Base-by-base conservation (phyloP, 495 filamentous ascomycete species). In the Lophiotrema nucula region DNA sequence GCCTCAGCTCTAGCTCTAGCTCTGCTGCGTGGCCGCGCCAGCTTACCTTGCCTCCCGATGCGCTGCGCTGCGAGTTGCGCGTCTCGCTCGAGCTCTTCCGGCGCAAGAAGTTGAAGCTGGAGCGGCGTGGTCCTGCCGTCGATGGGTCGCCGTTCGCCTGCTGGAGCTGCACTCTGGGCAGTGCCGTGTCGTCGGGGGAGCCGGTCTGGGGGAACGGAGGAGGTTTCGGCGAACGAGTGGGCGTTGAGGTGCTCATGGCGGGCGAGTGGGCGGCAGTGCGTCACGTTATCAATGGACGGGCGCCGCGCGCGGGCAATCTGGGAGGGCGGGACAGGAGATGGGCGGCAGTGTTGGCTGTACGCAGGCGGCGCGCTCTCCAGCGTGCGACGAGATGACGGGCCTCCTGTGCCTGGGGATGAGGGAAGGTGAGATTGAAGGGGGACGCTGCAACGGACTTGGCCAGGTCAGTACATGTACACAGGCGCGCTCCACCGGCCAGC, bases 1-100 rank as follows among this genome's bases (percentile, higher is more conserved):
- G n/a, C n/a, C n/a, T n/a, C n/a, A n/a, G n/a, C n/a, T n/a, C n/a
- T n/a, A n/a, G n/a, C n/a, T n/a, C n/a, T n/a, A n/a, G n/a, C n/a
- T n/a, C n/a, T n/a, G n/a, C n/a, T n/a, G n/a, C n/a, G n/a, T n/a
- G n/a, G n/a, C n/a, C n/a, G n/a, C n/a, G n/a, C n/a, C n/a, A n/a
- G n/a, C n/a, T n/a, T n/a, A n/a, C n/a, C 69, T 83, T 85, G 69
- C 76, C 74, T 41, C 80, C 78, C 8, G 89, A 81, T 5, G 73
- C 53, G 37, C 48, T 67, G 47, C 68, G 66, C 13, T 57, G 54
- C n/a, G 41, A 49, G 44, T 31, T 22, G 21, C 47, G 61, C 15
- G 11, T 53, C 18, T 71, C 69, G 33, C 26, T 46, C 12, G 67
- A 69, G 44, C 61, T 67, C 47, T 66, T 62, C 16, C 69, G 58